Percentiles rank a stretch among this genome's conserved stretches.
These are phyloP conservation scores for Lasiosphaeria miniovina DNA, from an alignment of 495 filamentous ascomycete species.

Conservation along the genomic window DNA sequence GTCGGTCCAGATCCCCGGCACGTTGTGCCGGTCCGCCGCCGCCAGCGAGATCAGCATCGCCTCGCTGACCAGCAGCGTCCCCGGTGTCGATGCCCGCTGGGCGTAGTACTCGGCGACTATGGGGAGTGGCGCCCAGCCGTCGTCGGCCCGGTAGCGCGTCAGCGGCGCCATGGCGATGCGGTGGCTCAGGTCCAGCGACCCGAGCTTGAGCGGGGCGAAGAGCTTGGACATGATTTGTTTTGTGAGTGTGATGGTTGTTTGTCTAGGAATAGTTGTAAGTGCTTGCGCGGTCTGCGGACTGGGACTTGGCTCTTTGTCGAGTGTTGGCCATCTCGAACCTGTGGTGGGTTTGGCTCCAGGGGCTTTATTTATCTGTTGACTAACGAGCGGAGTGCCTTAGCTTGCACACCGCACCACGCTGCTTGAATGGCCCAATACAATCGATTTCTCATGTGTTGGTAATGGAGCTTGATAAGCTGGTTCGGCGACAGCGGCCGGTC, in stretches of 20 bases:
- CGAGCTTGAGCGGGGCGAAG: conserved; percentile 53
- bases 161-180: conserved; percentile 55
- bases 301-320: too few species aligned
- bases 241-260: not conserved
- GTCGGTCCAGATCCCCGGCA: conserved; percentile 48
- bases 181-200: conserved; percentile 47
- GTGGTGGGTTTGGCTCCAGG: too few species aligned
- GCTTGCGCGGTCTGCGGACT: too few species aligned
- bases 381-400: too few species aligned
- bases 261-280: not conserved
- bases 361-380: too few species aligned
- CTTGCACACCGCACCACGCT: too few species aligned
- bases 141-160: conserved; percentile 51
- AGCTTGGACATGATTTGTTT: conserved; percentile 20
- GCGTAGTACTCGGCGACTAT: conserved; percentile 49
- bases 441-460: too few species aligned
- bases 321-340: too few species aligned
- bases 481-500: too few species aligned
- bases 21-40: conserved; percentile 47
- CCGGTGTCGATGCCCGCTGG: conserved; percentile 50
- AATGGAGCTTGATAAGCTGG: too few species aligned
- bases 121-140: conserved; percentile 19
- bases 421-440: too few species aligned
- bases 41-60: conserved; percentile 51
- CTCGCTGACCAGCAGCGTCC: conserved; percentile 55